Base-by-base conservation (phyloP, 495 filamentous ascomycete species). In the Penicillium tannophilum region DNA sequence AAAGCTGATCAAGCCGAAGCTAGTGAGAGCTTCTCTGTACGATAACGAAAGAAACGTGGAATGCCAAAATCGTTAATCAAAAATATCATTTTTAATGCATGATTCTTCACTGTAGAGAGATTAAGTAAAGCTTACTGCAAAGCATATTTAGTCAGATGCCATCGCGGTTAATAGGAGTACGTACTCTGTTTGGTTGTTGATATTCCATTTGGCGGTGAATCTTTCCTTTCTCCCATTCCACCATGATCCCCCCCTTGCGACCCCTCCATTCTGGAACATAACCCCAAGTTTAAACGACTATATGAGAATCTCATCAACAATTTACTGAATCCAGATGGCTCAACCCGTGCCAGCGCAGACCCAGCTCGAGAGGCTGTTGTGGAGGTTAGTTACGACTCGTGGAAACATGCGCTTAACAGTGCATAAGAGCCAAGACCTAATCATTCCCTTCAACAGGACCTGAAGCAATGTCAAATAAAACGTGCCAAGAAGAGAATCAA, bases 191-290 rank as follows among this genome's bases (percentile, higher is more conserved):
- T 16, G 16, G n/a, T 36, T 36, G 39, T 41, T 51, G 48, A 51
- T 51, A 31, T 20, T 24, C 30, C 36, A 19, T 41, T 59, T 48
- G 64, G 69, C 69, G 64, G 66, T 68, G 62, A 64, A 67, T 39
- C 56, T 56, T 46, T 45, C 59, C 51, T 60, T 56, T 46, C 51
- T 12, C 49, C 46, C 52, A 55, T 56, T 54, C 39, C 61, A 79
- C 57, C 35, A 90, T 90, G 88, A 72, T 90, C 3, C 86, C 87
- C 87, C 0, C 86, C 85, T 7, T 78, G 88, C 51, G 86, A 90
- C 31, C 79, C 83, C 26, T 66, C 77, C 1, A 78, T 90, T 47
- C 73, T 90, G 2, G 74, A 83, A 50, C 76, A 75, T 28, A 90
- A 89, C 56, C 86, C 86, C 23, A 76, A 85, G 46, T 90, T 90